Evolutionary conservation across 192 early-diverging fungal species (phyloP), one percentile per base, ranked within the genome.

Genomic region (Coemansia aciculifera): DNA sequence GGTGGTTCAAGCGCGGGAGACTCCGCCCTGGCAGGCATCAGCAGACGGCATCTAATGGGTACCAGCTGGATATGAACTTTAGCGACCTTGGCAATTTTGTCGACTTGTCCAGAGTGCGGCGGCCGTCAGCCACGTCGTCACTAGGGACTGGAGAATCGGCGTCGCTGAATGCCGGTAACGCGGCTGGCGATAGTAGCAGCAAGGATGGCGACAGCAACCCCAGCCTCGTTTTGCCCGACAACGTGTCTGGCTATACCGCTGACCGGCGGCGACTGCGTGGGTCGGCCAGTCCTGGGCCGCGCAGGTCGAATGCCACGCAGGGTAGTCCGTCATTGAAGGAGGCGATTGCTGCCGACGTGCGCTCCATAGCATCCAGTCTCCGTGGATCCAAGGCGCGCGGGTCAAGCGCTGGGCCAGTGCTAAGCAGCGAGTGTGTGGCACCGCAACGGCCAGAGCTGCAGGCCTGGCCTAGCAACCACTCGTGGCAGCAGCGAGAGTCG

Each of bases 21-120:
- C 51, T 60, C 56, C 80, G 80, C 44, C 51, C 59, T 21, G 59
- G 67, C 57, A 72, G 66, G 37, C 64, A 51, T 10, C 46, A 74
- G 48, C 63, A 75, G 27, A 23, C 42, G 32, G 51, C 68, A 3
- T 23, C 71, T 13, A 64, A 48, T 49, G 66, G 62, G 59, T 71
- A 78, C 63, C 80, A 83, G n/a, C 67, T 84, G 38, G 81, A 84
- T 51, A 84, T 79, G 81, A 74, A 79, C 63, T 84, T 84, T 66
- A 73, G 62, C 64, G 81, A 84, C 43, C 56, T 84, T 19, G 59
- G 68, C 29, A 77, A 68, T 62, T 84, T 84, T 76, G 81, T 84
- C 34, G 77, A 84, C 39, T 44, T 84, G 54, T 59, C 77, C 15
- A 78, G 79, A 66, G 73, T 84, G 42, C 76, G 81, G 34, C 66